These are phyloP conservation scores for Sordariomycetes sp. DNA, from an alignment of 2,329 filamentous ascomycete genomes.

Conservation along the genomic window DNA sequence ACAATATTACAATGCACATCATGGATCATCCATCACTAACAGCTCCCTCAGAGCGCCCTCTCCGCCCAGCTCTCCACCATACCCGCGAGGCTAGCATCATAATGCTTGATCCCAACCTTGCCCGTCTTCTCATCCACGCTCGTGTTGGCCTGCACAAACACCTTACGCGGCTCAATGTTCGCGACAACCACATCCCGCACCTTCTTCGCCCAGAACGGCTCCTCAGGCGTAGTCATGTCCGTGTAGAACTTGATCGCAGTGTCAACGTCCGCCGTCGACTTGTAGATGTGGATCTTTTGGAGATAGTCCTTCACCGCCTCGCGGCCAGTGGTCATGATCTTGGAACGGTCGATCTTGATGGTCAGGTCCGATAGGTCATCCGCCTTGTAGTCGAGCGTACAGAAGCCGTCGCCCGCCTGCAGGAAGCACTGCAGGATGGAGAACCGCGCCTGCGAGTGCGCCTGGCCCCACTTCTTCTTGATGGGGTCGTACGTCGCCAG, in stretches of 20 bases:
- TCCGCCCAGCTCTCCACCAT: constrained; percentile 77
- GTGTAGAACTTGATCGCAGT: constrained; percentile 70
- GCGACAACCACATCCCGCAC: constrained; percentile 62
- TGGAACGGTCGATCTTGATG: constrained; percentile 71
- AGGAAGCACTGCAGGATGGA: constrained; percentile 79
- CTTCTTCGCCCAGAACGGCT: constrained; percentile 71
- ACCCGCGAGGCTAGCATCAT: constrained; percentile 67
- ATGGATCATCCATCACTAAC: not conserved
- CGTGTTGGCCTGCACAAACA: constrained; percentile 93
- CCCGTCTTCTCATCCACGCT: constrained; percentile 54
- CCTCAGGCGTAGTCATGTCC: constrained; percentile 68
- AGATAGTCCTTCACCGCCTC: constrained; percentile 76
- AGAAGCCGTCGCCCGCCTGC: constrained; percentile 75
- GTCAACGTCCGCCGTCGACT: constrained; percentile 74
- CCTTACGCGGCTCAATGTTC: constrained; percentile 73
- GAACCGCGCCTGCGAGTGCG: constrained; percentile 84
- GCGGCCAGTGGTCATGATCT: constrained; percentile 74
- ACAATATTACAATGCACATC: not conserved
- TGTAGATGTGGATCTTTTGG: constrained; percentile 86
- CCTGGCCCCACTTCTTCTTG: constrained; percentile 81
- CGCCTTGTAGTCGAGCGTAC: constrained; percentile 59
- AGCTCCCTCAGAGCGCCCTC: constrained; percentile 26
- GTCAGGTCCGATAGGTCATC: constrained; percentile 70
- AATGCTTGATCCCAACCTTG: constrained; percentile 68
- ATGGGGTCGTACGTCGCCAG: constrained; percentile 94